Base-by-base conservation (phyloP, 306 rosid genomes). In the Mimosa bimucronata region DNA sequence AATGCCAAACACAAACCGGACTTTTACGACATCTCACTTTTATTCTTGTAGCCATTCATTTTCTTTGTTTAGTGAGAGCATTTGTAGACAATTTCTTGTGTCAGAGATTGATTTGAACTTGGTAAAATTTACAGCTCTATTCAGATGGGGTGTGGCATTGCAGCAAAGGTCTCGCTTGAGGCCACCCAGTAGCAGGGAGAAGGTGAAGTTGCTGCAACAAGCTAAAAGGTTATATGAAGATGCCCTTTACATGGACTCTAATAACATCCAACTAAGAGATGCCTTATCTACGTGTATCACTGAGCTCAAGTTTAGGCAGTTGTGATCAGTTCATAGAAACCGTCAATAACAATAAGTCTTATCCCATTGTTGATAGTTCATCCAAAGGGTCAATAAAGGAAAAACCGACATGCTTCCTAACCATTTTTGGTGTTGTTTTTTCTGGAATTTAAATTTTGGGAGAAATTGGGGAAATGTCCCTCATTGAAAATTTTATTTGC, bases 171-270 rank as follows among this genome's bases (percentile, higher is more conserved):
- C 98, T 15, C 96, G 87, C 55, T 85, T 93, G 79, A 83, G 98
- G 79, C 94, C 98, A 9, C 77, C 86, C 37, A 91, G 90, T 41
- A 92, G 98, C 52, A 93, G 87, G 86, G 98, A 95, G 86, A 95
- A 92, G 82, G 81, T 84, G 79, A 95, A 93, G 86, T 88, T 95
- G 80, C 89, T 93, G 70, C 88, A 83, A 21, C 99, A 93, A 66
- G 98, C 98, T 34, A 93, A 87, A 90, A 87, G 96, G 81, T 87
- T 93, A 53, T 95, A 88, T 68, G 93, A 93, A 86, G 99, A 95
- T 79, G 95, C 91, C 14, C 90, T 95, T 40, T 29, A 84, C 80
- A 88, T 95, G 92, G 91, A 90, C 81, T 85, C 94, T 13, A 84
- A 81, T 81, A 93, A 93, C 83, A 79, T 82, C 67, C 96, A 90